Evolutionary conservation across 2,329 filamentous ascomycete species (phyloP), one percentile per base, ranked within the genome.

Genomic region (Colletotrichum sidae): DNA sequence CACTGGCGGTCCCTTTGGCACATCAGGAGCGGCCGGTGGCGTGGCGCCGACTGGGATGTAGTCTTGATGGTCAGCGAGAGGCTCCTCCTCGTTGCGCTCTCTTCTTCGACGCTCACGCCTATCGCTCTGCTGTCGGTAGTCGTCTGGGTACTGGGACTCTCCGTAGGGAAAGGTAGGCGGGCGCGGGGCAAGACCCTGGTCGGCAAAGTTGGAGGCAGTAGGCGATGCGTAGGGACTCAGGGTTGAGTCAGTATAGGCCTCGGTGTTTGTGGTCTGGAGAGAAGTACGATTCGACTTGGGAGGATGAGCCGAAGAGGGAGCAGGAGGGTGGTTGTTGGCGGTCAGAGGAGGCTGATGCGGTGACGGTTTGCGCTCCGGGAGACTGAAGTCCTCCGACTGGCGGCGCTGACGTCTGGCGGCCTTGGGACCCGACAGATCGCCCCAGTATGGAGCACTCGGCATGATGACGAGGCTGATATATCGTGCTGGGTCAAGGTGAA

Each of bases 141-240:
- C 77, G 51, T 77, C 75, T 52, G 80, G 76, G 55, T 82, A 79
- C 57, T 78, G 74, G 66, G 76, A 72, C 61, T 79, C 74, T 67
- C 75, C 78, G 75, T 84, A 84, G 60, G 84, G 81, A 61, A 86
- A 81, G 2, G 87, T 88, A n/a, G 85, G 80, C 44, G 88, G 87
- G 62, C 86, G 83, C 56, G 87, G 86, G 70, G 86, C 83, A 67
- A 89, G 80, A 34, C 86, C 86, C 69, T 83, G 78, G 59, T 75
- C 79, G 50, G 77, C 77, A 71, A 86, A 85, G 71, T 76, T 84
- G 37, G 85, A 82, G 57, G 79, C 75, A 49, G 81, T 81, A 46
- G 87, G 86, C 41, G 87, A 88, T 68, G 79, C 82, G 71, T 84
- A 83, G 50, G 87, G 85, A 70, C 85, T 88, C 72, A 85, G 81